These are phyloP conservation scores for Phytopythium sindhum DNA, from an alignment of 352 stramenopile genomes.

Conservation along the genomic window DNA sequence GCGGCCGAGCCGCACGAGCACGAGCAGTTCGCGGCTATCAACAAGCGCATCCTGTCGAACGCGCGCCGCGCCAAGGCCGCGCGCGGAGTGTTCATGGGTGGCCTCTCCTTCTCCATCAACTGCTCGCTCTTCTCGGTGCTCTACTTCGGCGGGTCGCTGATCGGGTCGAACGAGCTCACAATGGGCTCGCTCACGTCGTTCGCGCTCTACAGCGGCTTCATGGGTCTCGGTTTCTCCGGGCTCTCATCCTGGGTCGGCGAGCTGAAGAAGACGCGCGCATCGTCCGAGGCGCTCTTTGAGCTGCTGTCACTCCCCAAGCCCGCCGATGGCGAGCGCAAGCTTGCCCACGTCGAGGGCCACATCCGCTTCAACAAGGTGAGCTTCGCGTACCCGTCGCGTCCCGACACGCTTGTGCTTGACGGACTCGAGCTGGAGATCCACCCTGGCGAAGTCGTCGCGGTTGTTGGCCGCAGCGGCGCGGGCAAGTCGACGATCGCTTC, in stretches of 20 bases:
- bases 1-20: constrained; percentile 73
- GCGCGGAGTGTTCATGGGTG: constrained; percentile 89
- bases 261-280: constrained; percentile 69
- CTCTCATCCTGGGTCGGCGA: constrained; percentile 84
- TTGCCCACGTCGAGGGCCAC: constrained; percentile 49
- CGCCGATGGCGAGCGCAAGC: constrained; percentile 33
- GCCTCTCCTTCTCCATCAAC: constrained; percentile 85
- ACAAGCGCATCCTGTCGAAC: constrained; percentile 62
- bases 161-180: constrained; percentile 82
- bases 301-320: constrained; percentile 50
- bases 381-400: constrained; percentile 80
- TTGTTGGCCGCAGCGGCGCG: constrained; percentile 83
- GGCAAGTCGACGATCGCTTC: constrained; percentile 84
- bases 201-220: constrained; percentile 89
- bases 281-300: constrained; percentile 67
- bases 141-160: constrained; percentile 87
- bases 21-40: constrained; percentile 63
- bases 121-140: constrained; percentile 89
- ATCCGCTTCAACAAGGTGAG: constrained; percentile 81
- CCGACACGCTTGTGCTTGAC: constrained; percentile 65
- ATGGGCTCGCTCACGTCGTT: constrained; percentile 90
- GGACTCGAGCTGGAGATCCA: constrained; percentile 64
- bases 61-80: constrained; percentile 67
- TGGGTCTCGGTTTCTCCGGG: constrained; percentile 86
- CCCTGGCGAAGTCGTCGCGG: constrained; percentile 77